Base-by-base conservation (phyloP, 306 rosid species). In the Bauhinia variegata region DNA sequence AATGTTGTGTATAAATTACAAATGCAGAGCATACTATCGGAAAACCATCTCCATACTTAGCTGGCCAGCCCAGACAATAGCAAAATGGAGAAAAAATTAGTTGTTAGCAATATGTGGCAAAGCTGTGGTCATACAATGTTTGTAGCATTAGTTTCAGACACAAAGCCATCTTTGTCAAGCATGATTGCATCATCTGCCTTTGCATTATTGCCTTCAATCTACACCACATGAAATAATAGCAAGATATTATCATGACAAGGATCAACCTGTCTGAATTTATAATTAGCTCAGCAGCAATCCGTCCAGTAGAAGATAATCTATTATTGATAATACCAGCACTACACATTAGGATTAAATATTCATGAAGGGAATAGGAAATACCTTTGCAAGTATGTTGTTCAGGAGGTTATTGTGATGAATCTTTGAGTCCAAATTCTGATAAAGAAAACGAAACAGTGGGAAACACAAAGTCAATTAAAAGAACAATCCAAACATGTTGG, bases 341-440 rank as follows among this genome's bases (percentile, higher is more conserved):
- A 70, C 15, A 65, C 33, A 39, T 54, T 69, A 14, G 12, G 46
- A 51, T 30, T 34, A 54, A n/a, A n/a, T n/a, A 42, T 14, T 34
- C 31, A 33, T 7, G 43, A 49, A 15, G 68, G 15, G 65, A 54
- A 70, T 12, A 47, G 53, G 52, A 75, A 49, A 44, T 87, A 90
- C 95, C 96, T 90, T 90, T 11, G 96, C 96, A 50, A 90, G 96
- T 69, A 90, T 84, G 79, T 87, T 90, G 60, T 90, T 90, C 54
- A 85, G 96, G 49, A 90, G 92, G 72, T 90, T 90, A 72, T 90
- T 90, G 87, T 90, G 96, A 72, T 90, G 96, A 82, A 87, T 90
- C 96, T 90, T 90, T n/a, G 96, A 90, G 78, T 90, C 96, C 85
- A 90, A 61, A 75, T 84, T 90, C 96, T 90, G 84, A 67, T 36